Conservation (phyloP, 441 rosid genomes). For the Mallotus repandus region DNA sequence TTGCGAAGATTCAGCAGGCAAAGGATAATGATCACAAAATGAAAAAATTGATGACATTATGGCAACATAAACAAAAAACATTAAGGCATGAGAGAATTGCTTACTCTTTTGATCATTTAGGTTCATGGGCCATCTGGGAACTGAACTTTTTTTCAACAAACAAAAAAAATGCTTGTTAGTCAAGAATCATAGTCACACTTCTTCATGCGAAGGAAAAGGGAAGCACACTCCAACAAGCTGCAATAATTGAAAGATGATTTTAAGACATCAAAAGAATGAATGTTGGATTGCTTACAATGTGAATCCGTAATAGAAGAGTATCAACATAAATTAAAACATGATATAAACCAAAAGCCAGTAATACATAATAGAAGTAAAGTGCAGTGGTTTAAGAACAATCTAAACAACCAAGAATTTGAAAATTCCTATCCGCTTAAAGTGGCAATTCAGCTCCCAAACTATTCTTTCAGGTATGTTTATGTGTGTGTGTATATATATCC, state of each 20-base stretch:
- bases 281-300: neutral
- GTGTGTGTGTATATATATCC: too few relatives aligned
- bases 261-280: neutral
- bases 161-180: neutral
- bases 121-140: conserved; percentile 45
- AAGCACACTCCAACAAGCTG: conserved; percentile 2
- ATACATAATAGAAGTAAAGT: neutral
- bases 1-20: neutral
- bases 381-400: neutral
- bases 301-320: neutral
- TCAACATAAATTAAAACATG: neutral
- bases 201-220: neutral
- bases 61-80: neutral
- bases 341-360: too few relatives aligned
- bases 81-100: conserved; percentile 13
- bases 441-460: too few relatives aligned
- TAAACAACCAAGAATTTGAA: neutral
- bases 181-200: neutral
- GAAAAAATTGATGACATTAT: neutral
- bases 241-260: neutral
- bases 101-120: conserved; percentile 63
- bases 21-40: neutral
- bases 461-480: too few relatives aligned
- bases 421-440: too few relatives aligned
- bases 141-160: neutral